A percentile compares a stretch with the other conserved stretches of the same genome.
Evolutionary conservation across 306 rosid species (phyloP).

Genomic region (Prunus kanzakura): DNA sequence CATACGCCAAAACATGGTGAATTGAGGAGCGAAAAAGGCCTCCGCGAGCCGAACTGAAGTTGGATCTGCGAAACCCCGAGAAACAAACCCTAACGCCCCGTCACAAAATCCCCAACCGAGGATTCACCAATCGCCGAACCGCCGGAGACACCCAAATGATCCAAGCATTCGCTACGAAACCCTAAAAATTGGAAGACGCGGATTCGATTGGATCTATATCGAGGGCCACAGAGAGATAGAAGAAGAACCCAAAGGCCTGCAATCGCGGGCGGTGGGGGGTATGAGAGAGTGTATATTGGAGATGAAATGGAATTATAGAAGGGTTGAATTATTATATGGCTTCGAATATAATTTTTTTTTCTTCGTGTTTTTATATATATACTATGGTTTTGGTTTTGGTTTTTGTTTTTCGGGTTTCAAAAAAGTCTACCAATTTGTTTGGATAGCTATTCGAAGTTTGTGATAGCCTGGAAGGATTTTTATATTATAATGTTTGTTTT

Average conservation of each 20-base stretch:
- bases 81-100: slow-evolving; percentile 56
- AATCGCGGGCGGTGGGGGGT: slow-evolving; percentile 46
- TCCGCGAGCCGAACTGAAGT: slow-evolving; percentile 15
- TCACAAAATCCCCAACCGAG: slow-evolving; percentile 23
- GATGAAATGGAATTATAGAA: slow-evolving; percentile 5
- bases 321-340: slow-evolving; percentile 17
- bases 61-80: slow-evolving; percentile 67
- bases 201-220: slow-evolving; percentile 51
- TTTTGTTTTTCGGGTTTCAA: background rate
- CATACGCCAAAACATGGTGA: slow-evolving; percentile 98
- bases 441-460: background rate
- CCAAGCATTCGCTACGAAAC: slow-evolving; percentile 24
- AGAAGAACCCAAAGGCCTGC: slow-evolving; percentile 39
- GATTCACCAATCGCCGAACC: slow-evolving; percentile 24
- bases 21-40: slow-evolving; percentile 23
- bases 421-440: background rate
- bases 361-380: background rate
- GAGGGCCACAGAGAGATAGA: slow-evolving; percentile 15
- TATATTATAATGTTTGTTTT: background rate
- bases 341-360: background rate
- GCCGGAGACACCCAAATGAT: slow-evolving; percentile 7
- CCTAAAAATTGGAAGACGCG: slow-evolving; percentile 41
- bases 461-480: background rate
- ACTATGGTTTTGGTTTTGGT: background rate
- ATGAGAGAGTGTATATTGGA: slow-evolving; percentile 18